A percentile compares a stretch with the other conserved stretches of the same genome.
Evolutionary conservation across 2,329 filamentous ascomycete species (phyloP).

Genomic region (Zasmidium cellare): DNA sequence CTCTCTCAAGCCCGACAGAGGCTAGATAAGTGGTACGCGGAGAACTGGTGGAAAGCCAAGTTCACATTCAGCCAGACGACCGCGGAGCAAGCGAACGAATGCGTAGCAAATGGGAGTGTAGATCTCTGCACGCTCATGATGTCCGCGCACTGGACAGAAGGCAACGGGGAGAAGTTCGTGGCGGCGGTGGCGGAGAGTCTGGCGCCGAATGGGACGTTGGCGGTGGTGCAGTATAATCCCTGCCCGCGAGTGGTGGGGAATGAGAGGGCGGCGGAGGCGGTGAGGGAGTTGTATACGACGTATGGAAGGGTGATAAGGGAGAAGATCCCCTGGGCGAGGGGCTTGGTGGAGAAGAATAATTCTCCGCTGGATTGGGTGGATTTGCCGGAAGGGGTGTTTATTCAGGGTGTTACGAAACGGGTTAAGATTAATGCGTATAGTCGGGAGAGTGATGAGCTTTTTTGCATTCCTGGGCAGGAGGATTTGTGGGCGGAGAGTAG

Average conservation of each 20-base stretch:
- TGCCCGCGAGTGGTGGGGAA: not conserved
- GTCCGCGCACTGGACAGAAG: not conserved
- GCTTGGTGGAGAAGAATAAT: not conserved
- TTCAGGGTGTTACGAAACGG: slow-evolving; percentile 5
- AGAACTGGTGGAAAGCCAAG: slow-evolving; percentile 1
- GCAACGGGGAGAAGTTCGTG: not conserved
- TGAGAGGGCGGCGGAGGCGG: not conserved
- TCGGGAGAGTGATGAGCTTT: not conserved
- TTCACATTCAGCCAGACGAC: not conserved
- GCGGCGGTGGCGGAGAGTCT: not conserved
- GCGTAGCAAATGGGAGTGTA: not conserved
- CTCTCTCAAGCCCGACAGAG: not conserved
- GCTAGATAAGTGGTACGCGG: not conserved
- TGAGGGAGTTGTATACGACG: not conserved
- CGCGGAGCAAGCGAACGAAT: not conserved
- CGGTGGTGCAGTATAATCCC: not conserved
- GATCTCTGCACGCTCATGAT: not conserved
- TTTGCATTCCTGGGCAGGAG: not conserved
- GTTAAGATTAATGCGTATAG: slow-evolving; percentile 2
- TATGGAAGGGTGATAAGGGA: not conserved
- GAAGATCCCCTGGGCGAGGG: not conserved
- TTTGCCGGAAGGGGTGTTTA: not conserved
- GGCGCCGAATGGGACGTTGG: slow-evolving; percentile 3
- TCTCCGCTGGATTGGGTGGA: not conserved
- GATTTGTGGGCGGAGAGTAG: not conserved